Percentiles rank a stretch among this genome's conserved stretches.
phyloP scores from a whole-genome alignment of 2,329 filamentous ascomycete genomes.

The Fusarium citri region DNA sequence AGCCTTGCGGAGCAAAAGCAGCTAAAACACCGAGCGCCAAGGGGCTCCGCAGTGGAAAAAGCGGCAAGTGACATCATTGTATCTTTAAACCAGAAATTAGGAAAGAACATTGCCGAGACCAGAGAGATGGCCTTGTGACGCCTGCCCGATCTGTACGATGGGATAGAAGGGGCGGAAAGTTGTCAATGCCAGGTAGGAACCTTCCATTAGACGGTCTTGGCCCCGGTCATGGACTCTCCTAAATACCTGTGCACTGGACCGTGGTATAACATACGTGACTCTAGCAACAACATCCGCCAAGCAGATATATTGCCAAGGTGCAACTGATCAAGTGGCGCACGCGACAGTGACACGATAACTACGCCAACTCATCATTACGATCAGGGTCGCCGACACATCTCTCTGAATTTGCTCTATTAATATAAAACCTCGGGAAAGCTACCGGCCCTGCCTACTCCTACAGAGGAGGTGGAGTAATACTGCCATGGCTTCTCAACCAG shows the following conservation, averaged over 20 bases:
- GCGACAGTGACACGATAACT: slow-evolving; percentile 9
- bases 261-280: slow-evolving; percentile 2
- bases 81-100: slow-evolving; percentile 22
- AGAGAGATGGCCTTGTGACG: slow-evolving; percentile 13
- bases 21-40: slow-evolving; percentile 24
- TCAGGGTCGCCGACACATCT: not conserved
- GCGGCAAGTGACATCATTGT: slow-evolving; percentile 39
- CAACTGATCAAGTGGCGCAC: slow-evolving; percentile 1
- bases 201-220: not conserved
- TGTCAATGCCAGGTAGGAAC: not conserved
- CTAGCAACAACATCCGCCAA: slow-evolving; percentile 6
- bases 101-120: slow-evolving; percentile 10
- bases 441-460: not conserved
- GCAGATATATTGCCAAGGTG: not conserved
- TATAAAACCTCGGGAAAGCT: not conserved
- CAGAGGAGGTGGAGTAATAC: not conserved
- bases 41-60: slow-evolving; percentile 18
- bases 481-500: slow-evolving; percentile 18
- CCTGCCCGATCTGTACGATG: not conserved
- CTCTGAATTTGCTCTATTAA: not conserved
- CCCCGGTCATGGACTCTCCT: not conserved
- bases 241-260: not conserved
- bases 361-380: slow-evolving; percentile 1
- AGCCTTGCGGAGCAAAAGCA: slow-evolving; percentile 17
- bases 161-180: slow-evolving; percentile 5